phyloP scores from a whole-genome alignment of 208 protist genomes.

The Endotrypanum monterogeii region DNA sequence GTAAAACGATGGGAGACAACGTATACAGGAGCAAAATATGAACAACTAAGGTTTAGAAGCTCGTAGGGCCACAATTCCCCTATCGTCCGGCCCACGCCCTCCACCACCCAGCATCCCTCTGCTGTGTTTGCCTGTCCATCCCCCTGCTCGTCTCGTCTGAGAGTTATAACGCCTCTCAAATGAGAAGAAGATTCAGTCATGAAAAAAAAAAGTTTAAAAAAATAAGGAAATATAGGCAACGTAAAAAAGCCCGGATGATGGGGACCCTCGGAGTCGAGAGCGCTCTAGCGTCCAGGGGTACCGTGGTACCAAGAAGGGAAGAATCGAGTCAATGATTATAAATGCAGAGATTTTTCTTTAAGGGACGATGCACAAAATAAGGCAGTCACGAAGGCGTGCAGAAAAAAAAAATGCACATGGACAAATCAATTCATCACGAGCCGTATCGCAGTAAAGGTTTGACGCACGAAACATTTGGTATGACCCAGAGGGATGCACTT shows the following conservation, averaged over 20 bases:
- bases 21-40: background rate
- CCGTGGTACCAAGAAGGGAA: no score
- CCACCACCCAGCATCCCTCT: background rate
- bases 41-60: background rate
- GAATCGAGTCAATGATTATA: no score
- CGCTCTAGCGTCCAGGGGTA: background rate
- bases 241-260: background rate
- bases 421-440: no score
- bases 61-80: background rate
- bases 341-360: conserved; percentile 1
- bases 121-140: background rate
- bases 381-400: background rate
- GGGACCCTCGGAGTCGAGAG: background rate
- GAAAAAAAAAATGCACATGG: background rate
- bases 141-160: background rate
- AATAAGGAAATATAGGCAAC: background rate
- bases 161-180: background rate
- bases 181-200: background rate
- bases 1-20: background rate
- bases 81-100: background rate
- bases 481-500: background rate
- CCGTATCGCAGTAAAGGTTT: background rate
- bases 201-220: background rate
- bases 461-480: background rate
- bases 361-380: background rate